phyloP scores from a whole-genome alignment of 768 basidiomycete genomes.

The Mycena latifolia region DNA sequence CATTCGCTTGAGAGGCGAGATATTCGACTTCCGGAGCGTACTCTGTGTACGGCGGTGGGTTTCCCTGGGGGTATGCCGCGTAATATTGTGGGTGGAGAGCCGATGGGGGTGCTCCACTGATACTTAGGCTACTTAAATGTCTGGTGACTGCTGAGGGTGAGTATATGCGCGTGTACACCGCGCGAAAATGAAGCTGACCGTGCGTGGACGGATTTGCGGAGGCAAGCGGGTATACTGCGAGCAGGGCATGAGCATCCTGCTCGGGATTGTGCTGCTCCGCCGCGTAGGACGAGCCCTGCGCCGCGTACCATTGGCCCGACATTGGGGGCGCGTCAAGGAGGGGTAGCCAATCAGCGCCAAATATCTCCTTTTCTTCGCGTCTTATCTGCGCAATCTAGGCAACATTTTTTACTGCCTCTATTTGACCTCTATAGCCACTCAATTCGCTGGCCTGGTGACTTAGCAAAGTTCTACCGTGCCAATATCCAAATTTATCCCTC shows the following conservation, averaged over 20 bases:
- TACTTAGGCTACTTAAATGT: slow-evolving; percentile 72
- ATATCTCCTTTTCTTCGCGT: too few relatives aligned
- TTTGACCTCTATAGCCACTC: too few relatives aligned
- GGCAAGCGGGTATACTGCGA: slow-evolving; percentile 78
- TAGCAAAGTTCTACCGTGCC: too few relatives aligned
- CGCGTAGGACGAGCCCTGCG: slow-evolving; percentile 24
- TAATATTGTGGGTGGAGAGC: slow-evolving; percentile 49
- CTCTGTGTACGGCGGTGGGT: slow-evolving; percentile 58
- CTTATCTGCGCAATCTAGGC: too few relatives aligned
- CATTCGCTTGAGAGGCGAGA: slow-evolving; percentile 62
- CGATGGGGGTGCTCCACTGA: slow-evolving; percentile 59
- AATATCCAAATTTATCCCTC: too few relatives aligned
- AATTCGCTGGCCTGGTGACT: too few relatives aligned
- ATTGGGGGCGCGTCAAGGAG: slow-evolving; percentile 21
- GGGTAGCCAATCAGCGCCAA: slow-evolving; percentile 9
- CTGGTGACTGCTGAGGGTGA: slow-evolving; percentile 63
- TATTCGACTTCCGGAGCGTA: slow-evolving; percentile 74
- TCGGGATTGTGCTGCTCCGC: slow-evolving; percentile 55
- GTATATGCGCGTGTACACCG: slow-evolving; percentile 6
- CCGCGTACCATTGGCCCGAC: slow-evolving; percentile 28
- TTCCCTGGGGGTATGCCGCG: too few relatives aligned
- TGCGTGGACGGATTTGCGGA: slow-evolving; percentile 69
- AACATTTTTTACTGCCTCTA: too few relatives aligned
- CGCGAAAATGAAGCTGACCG: too few relatives aligned
- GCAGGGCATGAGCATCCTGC: slow-evolving; percentile 75